Base-by-base conservation (phyloP, 495 filamentous ascomycete genomes). In the Penicillium cataractarum region DNA sequence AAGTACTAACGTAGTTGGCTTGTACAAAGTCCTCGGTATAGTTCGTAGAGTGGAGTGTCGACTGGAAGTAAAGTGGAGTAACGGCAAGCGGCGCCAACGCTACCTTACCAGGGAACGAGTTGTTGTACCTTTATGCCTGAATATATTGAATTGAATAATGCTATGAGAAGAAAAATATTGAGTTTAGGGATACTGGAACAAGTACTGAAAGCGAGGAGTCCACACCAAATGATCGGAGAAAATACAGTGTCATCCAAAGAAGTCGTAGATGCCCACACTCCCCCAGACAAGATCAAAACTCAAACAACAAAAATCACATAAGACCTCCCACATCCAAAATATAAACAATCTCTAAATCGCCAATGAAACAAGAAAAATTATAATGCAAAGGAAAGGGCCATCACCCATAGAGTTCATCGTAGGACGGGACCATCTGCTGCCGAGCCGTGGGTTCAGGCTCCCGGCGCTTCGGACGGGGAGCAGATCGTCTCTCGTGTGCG, bases 341-440 rank as follows among this genome's bases (percentile, higher is more conserved):
- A 54, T 21, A 22, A 54, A 29, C 58, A 60, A 46, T 54, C 29
- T 60, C 48, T 40, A 52, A 26, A 17, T 33, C 46, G 33, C 58
- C 33, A 53, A 60, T 52, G 48, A 58, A 61, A 61, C 31, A 31
- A 56, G n/a, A 22, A 63, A 40, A 54, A 31, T 3, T 50, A 58
- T 19, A 19, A 53, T 13, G 22, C 46, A 32, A 63, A 56, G 22
- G 31, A 42, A 63, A 57, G 60, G 26, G 15, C 6, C 50, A 57
- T 68, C 68, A 81, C 17, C 78, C 78, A 61, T 78, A 81, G 9
- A 81, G 70, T 32, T 81, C 78, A 63, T 81, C 78, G 35, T 81
- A 75, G 19, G 78, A 81, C 7, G 77, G 78, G 2, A 80, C 78
- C 66, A 81, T 58, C 54, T 76, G 70, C 53, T 74, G 75, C 27